Percentiles rank a stretch among this genome's conserved stretches.
Evolutionary conservation across 2,329 filamentous ascomycete species (phyloP).

Genomic region (Blastomyces emzantsi): DNA sequence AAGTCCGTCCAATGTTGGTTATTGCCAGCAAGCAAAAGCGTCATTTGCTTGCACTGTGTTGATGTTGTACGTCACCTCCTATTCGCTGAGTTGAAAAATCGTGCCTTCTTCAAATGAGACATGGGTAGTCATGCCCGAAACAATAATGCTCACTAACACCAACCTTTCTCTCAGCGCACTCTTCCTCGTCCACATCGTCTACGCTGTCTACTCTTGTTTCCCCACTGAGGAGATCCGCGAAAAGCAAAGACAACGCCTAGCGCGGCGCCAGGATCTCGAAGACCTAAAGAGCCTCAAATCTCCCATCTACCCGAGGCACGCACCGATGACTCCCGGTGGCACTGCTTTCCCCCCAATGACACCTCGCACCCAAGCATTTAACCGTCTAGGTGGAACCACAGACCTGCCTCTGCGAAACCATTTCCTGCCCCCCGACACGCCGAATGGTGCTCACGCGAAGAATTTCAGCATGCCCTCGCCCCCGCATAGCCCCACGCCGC

Average conservation of each 20-base stretch:
- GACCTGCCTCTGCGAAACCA: conserved; percentile 36
- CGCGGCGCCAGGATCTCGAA: conserved; percentile 27
- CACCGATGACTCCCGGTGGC: conserved; percentile 20
- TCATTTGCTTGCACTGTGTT: conserved; percentile 49
- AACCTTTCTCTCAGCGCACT: conserved; percentile 33
- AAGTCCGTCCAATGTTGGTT: conserved; percentile 39
- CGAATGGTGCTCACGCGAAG: not conserved
- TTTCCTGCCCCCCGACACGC: conserved; percentile 19
- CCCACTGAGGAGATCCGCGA: conserved; percentile 32
- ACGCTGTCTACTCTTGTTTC: conserved; percentile 42
- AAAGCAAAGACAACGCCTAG: conserved; percentile 20
- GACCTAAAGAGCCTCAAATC: conserved; percentile 31
- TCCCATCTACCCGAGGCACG: conserved; percentile 28
- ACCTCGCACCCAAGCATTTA: conserved; percentile 37
- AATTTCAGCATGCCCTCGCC: conserved; percentile 17
- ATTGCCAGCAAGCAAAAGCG: conserved; percentile 53
- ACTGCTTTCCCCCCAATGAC: conserved; percentile 32
- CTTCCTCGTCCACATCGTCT: conserved; percentile 41
- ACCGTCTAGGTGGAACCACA: conserved; percentile 30
- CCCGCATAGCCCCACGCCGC: conserved; percentile 12
- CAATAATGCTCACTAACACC: conserved; percentile 13
- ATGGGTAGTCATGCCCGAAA: not conserved
- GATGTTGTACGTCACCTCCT: conserved; percentile 42
- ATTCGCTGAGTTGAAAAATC: not conserved
- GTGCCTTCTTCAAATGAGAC: not conserved